These are phyloP conservation scores for Gleditsia sinensis DNA, from an alignment of 306 rosid genomes.

Conservation along the genomic window DNA sequence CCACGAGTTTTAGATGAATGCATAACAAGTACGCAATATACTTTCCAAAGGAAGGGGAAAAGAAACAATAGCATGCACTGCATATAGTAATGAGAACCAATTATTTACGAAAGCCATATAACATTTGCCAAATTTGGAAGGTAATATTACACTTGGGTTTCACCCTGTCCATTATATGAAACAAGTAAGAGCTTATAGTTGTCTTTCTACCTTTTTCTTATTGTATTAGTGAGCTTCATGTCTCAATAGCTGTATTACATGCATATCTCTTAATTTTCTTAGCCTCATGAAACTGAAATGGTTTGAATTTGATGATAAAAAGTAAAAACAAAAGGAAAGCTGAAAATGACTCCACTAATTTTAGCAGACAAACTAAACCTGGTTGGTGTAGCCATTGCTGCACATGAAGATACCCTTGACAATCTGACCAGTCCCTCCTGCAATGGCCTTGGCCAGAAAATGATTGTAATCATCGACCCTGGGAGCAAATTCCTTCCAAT, in stretches of 20 bases:
- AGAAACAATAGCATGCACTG: neutral
- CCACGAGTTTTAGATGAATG: neutral
- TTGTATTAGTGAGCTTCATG: too few species aligned
- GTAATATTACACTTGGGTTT: neutral
- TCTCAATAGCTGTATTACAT: neutral
- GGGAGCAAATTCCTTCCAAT: conserved; percentile 97
- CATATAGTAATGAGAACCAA: too few species aligned
- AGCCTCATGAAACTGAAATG: neutral
- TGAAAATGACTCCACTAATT: neutral
- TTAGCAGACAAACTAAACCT: conserved; percentile 49
- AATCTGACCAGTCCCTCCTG: conserved; percentile 92
- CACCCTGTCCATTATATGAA: too few species aligned
- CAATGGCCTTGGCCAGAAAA: conserved; percentile 78
- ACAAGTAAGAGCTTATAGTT: neutral
- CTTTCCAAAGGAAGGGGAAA: neutral
- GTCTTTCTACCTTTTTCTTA: neutral
- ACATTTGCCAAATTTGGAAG: too few species aligned
- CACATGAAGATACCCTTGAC: conserved; percentile 88
- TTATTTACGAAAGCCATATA: too few species aligned
- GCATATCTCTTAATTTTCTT: neutral
- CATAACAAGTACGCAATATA: neutral
- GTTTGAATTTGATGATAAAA: conserved; percentile 13
- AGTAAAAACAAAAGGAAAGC: conserved; percentile 7
- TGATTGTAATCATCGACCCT: conserved; percentile 79
- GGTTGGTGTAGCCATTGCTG: conserved; percentile 89